phyloP scores from a whole-genome alignment of 352 stramenopile genomes.

The Phytophthora cryptogea region DNA sequence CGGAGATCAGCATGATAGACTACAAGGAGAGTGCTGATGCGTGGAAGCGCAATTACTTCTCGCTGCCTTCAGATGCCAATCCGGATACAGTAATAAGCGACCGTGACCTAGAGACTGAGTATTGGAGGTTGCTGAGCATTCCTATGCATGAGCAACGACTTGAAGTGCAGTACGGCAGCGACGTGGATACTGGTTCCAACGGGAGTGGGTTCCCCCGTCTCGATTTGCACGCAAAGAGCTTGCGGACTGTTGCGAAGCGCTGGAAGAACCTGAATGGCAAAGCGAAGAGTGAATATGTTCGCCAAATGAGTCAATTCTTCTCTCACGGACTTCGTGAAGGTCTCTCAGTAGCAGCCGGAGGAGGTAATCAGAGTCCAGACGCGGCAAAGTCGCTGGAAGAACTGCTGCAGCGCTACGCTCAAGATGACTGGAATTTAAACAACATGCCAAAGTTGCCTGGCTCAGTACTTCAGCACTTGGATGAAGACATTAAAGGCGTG shows the following conservation, averaged over 20 bases:
- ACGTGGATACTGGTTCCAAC: conserved; percentile 86
- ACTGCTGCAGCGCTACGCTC: conserved; percentile 72
- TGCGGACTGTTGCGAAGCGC: conserved; percentile 56
- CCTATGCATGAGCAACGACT: conserved; percentile 76
- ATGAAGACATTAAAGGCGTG: conserved; percentile 98
- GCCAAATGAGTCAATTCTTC: conserved; percentile 55
- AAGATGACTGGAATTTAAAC: conserved; percentile 98
- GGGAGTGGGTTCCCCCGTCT: conserved; percentile 87
- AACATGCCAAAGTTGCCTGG: conserved; percentile 95
- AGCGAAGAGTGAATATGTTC: conserved; percentile 32
- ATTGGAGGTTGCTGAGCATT: conserved; percentile 88
- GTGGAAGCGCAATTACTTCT: conserved; percentile 86
- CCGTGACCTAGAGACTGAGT: conserved; percentile 83
- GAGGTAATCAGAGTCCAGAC: conserved; percentile 19
- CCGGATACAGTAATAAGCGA: conserved; percentile 56
- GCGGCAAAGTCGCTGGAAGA: conserved; percentile 46
- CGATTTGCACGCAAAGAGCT: conserved; percentile 59
- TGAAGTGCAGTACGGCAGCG: conserved; percentile 92
- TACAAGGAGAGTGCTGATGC: conserved; percentile 85
- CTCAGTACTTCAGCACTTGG: conserved; percentile 95
- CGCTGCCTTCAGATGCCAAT: conserved; percentile 34
- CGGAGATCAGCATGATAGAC: conserved; percentile 75
- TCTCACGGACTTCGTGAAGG: conserved; percentile 50
- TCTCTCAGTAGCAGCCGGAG: conserved; percentile 21
- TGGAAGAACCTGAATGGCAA: conserved; percentile 52